Evolutionary conservation across 73 alveolate species (phyloP), one percentile per base, ranked within the genome.

Genomic region (Symbiodinium natans): DNA sequence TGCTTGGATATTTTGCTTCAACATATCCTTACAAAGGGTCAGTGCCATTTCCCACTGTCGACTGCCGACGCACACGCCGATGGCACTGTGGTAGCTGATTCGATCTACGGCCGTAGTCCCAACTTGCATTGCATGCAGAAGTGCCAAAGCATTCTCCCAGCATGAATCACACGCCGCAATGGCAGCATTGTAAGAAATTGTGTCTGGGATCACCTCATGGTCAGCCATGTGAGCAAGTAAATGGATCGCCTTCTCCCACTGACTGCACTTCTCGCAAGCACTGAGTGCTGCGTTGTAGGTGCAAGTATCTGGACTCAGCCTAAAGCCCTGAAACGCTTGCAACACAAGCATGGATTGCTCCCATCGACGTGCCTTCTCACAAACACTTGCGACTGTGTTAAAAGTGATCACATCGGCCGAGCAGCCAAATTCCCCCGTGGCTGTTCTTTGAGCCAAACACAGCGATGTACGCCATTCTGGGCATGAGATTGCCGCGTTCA

Each of bases 181-280:
- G 7, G 84, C 84, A 31, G 84, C 84, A 74, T 74, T 74, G 84
- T 31, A 74, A 74, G 84, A 74, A 74, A 74, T 74, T n/a, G 41
- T 74, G 36, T 74, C 84, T 74, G 84, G 84, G 36, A 6, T 74
- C 27, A 74, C 41, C 41, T n/a, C 5, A 19, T 31, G 21, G 36
- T 34, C 84, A n/a, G 36, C 36, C 84, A 74, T 74, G 41, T n/a
- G 41, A n/a, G 21, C 21, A 34, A 74, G 40, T 17, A 74, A 25
- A 17, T 74, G 84, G 40, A 74, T 25, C 15, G 40, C 84, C 36
- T 34, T n/a, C 40, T 74, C 84, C 84, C 84, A 74, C 29, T 74
- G 71, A 29, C 71, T 52, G 71, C 71, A 52, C 71, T 52, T 52
- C 71, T 52, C 71, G 84, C 40, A 74, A 25, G 84, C 84, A 34